Evolutionary conservation across 1,139 yeast genomes (phyloP), one percentile per base, ranked within the genome.

Genomic region (Hanseniaspora sp.): DNA sequence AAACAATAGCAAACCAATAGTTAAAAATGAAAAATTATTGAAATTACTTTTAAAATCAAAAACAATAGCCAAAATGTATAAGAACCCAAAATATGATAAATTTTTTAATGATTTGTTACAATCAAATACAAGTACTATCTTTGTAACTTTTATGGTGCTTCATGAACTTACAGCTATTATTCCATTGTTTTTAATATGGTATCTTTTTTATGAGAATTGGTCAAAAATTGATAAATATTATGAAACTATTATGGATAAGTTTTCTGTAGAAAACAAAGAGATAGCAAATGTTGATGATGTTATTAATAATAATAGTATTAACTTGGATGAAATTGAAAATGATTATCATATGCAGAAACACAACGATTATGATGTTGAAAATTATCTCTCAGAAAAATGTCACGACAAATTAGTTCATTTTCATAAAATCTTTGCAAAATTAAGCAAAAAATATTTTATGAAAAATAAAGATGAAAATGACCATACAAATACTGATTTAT

Each of bases 111-210:
- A 49, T 3, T 28, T 49, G 2, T 43, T 49, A 4, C 37, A 43
- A 15, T 37, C 53, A 7, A 43, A 34, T n/a, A 43, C 53, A 2
- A 13, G n/a, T 2, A 39, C 46, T 7, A 34, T 45, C 7, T 8
- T 51, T 31, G 30, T 30, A 28, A 17, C 95, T 3, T 86, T 90
- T 62, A 66, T 86, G 11, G 69, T 88, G 1, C 71, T 90, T n/a
- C 97, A 90, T 64, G 96, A 90, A 65, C 61, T 86, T 46, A 77
- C 95, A 0, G 96, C 96, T 1, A 75, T 90, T 5, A 76, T 81
- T 7, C 96, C 96, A 1, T 74, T 90, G 52, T 70, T 86, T 35
- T 80, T 81, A 0, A 64, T 88, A 1, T 87, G 96, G 95, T 85
- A 80, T 63, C 59, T 75, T 1, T 77, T 86, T 60, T 85, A 86